A percentile compares a stretch with the other conserved stretches of the same genome.
Conservation (phyloP, 2,329 filamentous ascomycete genomes). For the Aspergillus intermedius region DNA sequence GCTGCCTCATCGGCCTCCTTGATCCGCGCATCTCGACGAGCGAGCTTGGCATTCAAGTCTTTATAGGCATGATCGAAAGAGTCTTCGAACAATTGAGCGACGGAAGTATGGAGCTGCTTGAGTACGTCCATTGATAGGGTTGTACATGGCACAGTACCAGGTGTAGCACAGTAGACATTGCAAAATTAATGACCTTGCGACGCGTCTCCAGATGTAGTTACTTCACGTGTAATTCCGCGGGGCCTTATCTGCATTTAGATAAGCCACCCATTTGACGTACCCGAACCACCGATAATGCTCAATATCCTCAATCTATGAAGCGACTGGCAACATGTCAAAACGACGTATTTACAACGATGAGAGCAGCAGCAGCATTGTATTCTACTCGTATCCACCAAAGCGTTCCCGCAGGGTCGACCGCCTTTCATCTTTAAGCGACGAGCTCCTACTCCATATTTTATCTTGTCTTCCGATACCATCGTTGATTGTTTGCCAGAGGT, state of each 20-base stretch:
- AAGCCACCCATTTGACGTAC: neutral
- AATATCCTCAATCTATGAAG: neutral
- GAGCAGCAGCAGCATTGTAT: neutral
- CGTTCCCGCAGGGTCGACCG: constrained; percentile 48
- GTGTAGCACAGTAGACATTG: neutral
- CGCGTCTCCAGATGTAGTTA: neutral
- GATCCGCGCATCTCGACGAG: constrained; percentile 14
- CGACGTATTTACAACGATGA: constrained; percentile 16
- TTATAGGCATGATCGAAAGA: constrained; percentile 24
- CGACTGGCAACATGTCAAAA: constrained; percentile 26
- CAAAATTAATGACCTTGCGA: neutral
- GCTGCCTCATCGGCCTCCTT: constrained; percentile 17
- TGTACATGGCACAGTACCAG: neutral
- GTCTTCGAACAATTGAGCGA: constrained; percentile 20
- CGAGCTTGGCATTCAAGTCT: constrained; percentile 18
- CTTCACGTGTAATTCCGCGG: neutral
- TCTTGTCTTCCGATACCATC: constrained; percentile 65
- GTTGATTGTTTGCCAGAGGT: constrained; percentile 60
- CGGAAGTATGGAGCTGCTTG: constrained; percentile 23
- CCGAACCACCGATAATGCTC: neutral
- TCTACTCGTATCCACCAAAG: constrained; percentile 34
- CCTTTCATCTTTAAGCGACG: constrained; percentile 72
- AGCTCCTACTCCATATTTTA: constrained; percentile 78
- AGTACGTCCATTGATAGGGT: constrained; percentile 25
- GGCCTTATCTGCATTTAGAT: neutral